These are phyloP conservation scores for Chlorella sp. DNA, from an alignment of 139 green algal species.

Conservation along the genomic window DNA sequence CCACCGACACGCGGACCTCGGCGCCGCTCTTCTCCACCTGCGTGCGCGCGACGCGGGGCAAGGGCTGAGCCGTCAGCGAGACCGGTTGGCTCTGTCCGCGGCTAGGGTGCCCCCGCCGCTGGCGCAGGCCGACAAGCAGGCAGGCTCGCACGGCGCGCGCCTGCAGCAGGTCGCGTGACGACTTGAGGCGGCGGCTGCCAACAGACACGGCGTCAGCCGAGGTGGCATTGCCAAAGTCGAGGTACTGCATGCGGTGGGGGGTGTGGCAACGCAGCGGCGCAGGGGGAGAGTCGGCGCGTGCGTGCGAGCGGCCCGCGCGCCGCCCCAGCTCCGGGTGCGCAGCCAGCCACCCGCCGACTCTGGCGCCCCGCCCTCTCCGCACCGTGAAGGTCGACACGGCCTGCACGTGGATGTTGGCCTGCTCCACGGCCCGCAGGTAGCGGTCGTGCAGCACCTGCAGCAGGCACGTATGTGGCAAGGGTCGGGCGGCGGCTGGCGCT, in stretches of 20 bases:
- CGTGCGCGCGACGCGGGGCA: not conserved
- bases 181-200: not conserved
- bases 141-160: not conserved
- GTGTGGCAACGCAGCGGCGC: not conserved
- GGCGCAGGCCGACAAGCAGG: not conserved
- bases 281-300: not conserved
- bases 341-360: too few species aligned
- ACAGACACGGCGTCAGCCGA: constrained; percentile 1
- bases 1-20: constrained; percentile 8
- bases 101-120: not conserved
- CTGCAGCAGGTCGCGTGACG: constrained; percentile 8
- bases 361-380: not conserved
- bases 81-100: not conserved
- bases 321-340: too few species aligned
- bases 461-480: not conserved
- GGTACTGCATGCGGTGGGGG: constrained; percentile 3
- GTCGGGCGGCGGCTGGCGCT: not conserved
- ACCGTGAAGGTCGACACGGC: constrained; percentile 19
- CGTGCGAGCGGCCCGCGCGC: not conserved
- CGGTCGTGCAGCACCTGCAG: constrained; percentile 18
- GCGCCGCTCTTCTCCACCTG: constrained; percentile 21
- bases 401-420: constrained; percentile 5
- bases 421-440: constrained; percentile 16
- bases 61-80: too few species aligned
- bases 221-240: not conserved